A percentile compares a stretch with the other conserved stretches of the same genome.
phyloP scores from a whole-genome alignment of 2,329 filamentous ascomycete genomes.

The Fusarium guadeloupense region DNA sequence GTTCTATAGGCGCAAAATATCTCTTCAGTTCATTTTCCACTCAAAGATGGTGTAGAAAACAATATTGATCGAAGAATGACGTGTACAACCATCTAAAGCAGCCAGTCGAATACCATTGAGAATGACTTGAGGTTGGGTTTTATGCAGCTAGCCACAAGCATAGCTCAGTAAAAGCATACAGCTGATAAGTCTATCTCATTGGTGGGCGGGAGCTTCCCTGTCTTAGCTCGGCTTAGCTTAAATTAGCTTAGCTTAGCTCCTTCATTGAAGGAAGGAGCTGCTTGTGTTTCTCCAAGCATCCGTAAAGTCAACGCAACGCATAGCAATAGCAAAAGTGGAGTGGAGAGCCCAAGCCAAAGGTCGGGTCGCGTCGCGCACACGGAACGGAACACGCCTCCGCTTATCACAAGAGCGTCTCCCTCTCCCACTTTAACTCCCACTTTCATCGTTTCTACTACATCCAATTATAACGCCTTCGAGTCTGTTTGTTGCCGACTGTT shows the following conservation, averaged over 20 bases:
- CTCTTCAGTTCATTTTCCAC: too few relatives aligned
- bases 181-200: slow-evolving; percentile 8
- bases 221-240: neutral
- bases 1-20: neutral
- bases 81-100: neutral
- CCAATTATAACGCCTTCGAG: slow-evolving; percentile 10
- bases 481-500: slow-evolving; percentile 6
- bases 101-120: neutral
- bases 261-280: neutral
- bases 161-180: slow-evolving; percentile 20
- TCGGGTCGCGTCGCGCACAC: slow-evolving; percentile 42
- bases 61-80: slow-evolving; percentile 17
- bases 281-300: slow-evolving; percentile 6
- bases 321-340: too few relatives aligned
- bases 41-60: neutral
- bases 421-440: slow-evolving; percentile 29
- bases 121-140: slow-evolving; percentile 5
- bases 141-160: slow-evolving; percentile 22
- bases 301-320: too few relatives aligned
- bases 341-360: slow-evolving; percentile 10
- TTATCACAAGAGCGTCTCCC: slow-evolving; percentile 36
- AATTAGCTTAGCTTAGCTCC: neutral
- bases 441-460: slow-evolving; percentile 18
- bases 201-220: slow-evolving; percentile 14
- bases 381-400: slow-evolving; percentile 35